phyloP scores from a whole-genome alignment of 2,329 filamentous ascomycete genomes.

The Cryphonectria japonica region DNA sequence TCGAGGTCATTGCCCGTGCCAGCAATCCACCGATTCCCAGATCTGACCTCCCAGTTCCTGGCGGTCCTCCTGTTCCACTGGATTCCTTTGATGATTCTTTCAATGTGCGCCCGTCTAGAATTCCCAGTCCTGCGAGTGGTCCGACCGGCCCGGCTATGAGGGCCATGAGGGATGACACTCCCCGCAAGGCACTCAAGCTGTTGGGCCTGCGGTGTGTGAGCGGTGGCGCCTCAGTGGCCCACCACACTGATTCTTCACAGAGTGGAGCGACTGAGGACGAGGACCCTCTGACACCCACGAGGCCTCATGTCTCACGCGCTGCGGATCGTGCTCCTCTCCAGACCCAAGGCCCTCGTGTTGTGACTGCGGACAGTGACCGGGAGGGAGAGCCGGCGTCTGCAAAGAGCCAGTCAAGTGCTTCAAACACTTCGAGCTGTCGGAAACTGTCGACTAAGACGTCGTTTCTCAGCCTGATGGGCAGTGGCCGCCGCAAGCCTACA shows the following conservation, averaged over 20 bases:
- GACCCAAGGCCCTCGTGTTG: background rate
- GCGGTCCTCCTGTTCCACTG: constrained; percentile 1
- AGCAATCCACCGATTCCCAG: constrained; percentile 9
- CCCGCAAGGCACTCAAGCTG: constrained; percentile 23
- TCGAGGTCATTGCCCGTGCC: constrained; percentile 15
- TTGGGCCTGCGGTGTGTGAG: constrained; percentile 15
- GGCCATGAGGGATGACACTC: constrained; percentile 21
- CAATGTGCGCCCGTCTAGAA: constrained; percentile 15
- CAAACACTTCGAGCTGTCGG: background rate
- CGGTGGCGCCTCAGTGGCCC: background rate
- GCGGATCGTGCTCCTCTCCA: background rate
- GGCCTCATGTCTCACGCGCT: background rate
- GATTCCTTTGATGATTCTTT: background rate
- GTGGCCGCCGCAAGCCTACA: constrained; percentile 4
- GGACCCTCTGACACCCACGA: constrained; percentile 11
- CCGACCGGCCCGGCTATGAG: constrained; percentile 15
- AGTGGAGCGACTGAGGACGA: constrained; percentile 1
- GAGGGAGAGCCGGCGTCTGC: background rate
- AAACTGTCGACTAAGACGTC: constrained; percentile 14
- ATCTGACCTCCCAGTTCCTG: background rate
- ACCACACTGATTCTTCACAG: background rate
- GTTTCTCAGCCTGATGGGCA: constrained; percentile 11
- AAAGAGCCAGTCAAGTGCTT: background rate
- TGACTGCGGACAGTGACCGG: background rate
- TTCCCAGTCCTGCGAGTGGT: constrained; percentile 14